phyloP scores from a whole-genome alignment of 805 yeast species.

The Helenozyma baotianmanensis region DNA sequence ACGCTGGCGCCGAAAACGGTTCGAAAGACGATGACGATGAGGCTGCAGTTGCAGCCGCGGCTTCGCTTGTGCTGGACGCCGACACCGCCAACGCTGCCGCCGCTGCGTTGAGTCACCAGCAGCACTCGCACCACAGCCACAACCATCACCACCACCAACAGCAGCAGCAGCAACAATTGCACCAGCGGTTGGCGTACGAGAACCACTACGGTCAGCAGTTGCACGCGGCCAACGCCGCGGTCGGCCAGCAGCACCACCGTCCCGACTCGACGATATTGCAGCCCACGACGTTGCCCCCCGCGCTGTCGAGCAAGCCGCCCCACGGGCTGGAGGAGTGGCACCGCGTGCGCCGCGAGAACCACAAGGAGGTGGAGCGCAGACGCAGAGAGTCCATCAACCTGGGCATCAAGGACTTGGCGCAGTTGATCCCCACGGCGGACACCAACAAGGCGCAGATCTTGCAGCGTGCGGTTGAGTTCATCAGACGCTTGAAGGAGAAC shows the following conservation, averaged over 20 bases:
- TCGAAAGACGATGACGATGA: constrained; percentile 19
- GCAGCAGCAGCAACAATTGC: constrained; percentile 17
- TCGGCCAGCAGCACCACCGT: constrained; percentile 15
- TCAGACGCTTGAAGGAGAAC: constrained; percentile 82
- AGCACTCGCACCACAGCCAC: constrained; percentile 18
- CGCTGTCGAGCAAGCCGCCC: constrained; percentile 42
- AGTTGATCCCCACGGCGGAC: constrained; percentile 75
- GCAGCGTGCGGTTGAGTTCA: constrained; percentile 84
- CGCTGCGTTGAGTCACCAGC: constrained; percentile 21
- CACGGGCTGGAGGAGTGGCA: constrained; percentile 87
- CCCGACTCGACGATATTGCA: constrained; percentile 21
- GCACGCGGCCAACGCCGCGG: constrained; percentile 10
- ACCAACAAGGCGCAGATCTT: constrained; percentile 88
- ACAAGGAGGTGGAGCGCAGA: constrained; percentile 92
- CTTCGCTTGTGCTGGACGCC: constrained; percentile 25
- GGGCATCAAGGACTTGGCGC: constrained; percentile 80
- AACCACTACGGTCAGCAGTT: constrained; percentile 16
- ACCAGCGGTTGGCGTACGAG: constrained; percentile 16
- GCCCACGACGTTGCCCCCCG: constrained; percentile 31
- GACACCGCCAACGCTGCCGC: constrained; percentile 19
- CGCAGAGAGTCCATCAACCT: constrained; percentile 83
- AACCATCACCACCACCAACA: constrained; percentile 18
- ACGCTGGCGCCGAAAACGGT: constrained; percentile 5
- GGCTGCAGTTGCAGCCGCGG: constrained; percentile 25
- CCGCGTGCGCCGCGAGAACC: constrained; percentile 77